Evolutionary conservation across 441 rosid species (phyloP), one percentile per base, ranked within the genome.

Genomic region (Capsella rubella): DNA sequence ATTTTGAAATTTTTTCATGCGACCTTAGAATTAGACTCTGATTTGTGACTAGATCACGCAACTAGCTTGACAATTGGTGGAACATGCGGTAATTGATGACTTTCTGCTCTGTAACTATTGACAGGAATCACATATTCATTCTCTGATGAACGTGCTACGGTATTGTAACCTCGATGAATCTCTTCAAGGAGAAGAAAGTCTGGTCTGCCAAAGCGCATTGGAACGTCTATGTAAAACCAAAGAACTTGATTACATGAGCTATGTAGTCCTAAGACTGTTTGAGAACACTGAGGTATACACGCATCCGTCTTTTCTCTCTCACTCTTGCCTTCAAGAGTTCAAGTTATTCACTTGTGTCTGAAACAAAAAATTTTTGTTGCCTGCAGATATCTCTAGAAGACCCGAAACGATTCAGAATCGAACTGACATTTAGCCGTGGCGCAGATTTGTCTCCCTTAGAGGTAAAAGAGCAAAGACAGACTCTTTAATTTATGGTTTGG

Each of bases 161-260:
- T 97, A 95, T 79, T 92, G 99, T 83, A 91, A 97, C 83, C 86
- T 97, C 56, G 99, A 97, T 34, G 99, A 97, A 76, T 89, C 99
- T 65, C 99, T 94, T 71, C 93, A 83, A 78, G 99, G 84, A 73
- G 99, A 97, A 84, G 98, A 84, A 46, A 89, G 99, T 79, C 99
- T 97, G 72, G 84, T 97, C 59, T 92, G 86, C 81, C 83, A 69
- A 59, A 84, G 56, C 82, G 99, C 85, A 56, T 87, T 92, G 84
- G 99, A 95, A 78, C 97, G 99, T 53, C 77, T 97, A 73, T 82
- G 72, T 71, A 92, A 88, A 75, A 95, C 98, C 9, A 90, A 90
- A 84, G 99, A 95, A 87, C 99, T 95, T 55, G 99, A 97, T 81
- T 97, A 92, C 87, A 97, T 95, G 99, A 97, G 99, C 75, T 89